Evolutionary conservation across 2,329 filamentous ascomycete genomes (phyloP).

Genomic region (Curvularia sp.): DNA sequence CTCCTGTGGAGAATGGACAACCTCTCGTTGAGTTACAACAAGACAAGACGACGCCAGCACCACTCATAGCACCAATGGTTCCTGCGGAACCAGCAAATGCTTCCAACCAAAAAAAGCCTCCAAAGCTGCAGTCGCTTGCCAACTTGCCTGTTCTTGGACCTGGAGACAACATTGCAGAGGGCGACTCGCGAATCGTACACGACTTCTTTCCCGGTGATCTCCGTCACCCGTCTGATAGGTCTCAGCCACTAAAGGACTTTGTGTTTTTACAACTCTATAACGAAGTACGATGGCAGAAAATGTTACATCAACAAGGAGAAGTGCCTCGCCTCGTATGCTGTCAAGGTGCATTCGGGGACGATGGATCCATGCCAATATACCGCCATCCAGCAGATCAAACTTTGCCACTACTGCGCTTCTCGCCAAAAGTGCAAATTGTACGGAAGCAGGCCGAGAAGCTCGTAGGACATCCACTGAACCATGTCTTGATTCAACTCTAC

Average conservation of each 20-base stretch:
- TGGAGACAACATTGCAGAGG: slow-evolving; percentile 72
- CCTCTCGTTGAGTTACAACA: not conserved
- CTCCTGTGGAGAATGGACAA: slow-evolving; percentile 10
- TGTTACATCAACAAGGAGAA: slow-evolving; percentile 90
- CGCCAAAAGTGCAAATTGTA: slow-evolving; percentile 73
- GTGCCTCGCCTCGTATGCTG: slow-evolving; percentile 92
- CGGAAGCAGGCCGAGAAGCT: slow-evolving; percentile 72
- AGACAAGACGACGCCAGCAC: not conserved
- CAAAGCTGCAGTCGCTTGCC: slow-evolving; percentile 51
- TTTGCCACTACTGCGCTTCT: slow-evolving; percentile 78
- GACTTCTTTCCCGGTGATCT: slow-evolving; percentile 66
- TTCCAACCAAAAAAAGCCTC: slow-evolving; percentile 23
- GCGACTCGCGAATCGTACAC: slow-evolving; percentile 78
- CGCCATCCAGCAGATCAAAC: slow-evolving; percentile 92
- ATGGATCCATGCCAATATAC: slow-evolving; percentile 87
- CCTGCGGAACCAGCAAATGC: not conserved
- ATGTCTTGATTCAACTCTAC: slow-evolving; percentile 92
- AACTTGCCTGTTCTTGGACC: slow-evolving; percentile 54
- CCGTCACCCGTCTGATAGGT: slow-evolving; percentile 35
- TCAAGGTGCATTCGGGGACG: slow-evolving; percentile 73
- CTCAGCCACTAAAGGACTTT: slow-evolving; percentile 58
- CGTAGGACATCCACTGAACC: slow-evolving; percentile 84
- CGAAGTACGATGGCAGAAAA: slow-evolving; percentile 87
- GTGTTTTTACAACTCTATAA: slow-evolving; percentile 74
- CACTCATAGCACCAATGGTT: not conserved